Evolutionary conservation across 2,329 filamentous ascomycete genomes (phyloP), one percentile per base, ranked within the genome.

Genomic region (Apiospora kogelbergensis): DNA sequence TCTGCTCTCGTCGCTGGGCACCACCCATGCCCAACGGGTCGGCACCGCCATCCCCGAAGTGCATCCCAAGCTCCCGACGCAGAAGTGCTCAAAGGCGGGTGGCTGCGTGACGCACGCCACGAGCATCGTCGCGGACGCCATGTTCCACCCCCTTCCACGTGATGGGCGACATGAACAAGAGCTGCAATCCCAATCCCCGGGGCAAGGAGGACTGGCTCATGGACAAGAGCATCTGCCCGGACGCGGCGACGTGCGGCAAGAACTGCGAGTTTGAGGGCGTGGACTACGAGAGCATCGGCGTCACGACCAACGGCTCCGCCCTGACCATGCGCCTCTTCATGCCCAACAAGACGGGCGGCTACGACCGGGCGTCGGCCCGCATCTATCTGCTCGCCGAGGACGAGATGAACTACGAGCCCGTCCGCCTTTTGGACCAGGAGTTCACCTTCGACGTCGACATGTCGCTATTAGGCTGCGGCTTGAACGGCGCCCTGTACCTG

Each of bases 401-500:
- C 68, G 84, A 86, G 57, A 81, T 80, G 68, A 84, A 83, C 64
- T 90, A 90, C 76, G 78, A 89, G 78, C 82, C 85, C 73, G 85
- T 90, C 78, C 83, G 82, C 68, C 80, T 91, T 44, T 83, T 86
- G 67, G 86, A 86, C 75, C 81, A 87, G 73, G 89, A 92, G 76
- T 85, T 91, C 75, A 87, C 86, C 44, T 90, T 91, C 70, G 88
- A 90, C 63, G 88, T 91, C 4, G 89, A 91, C 75, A 84, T 90
- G 63, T 90, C 88, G 24, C 85, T 85, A 70, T 81, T 91, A 30
- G 85, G 86, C 24, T 92, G 90, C 73, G 90, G 90, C 67, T 80
- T 91, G 74, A 91, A 92, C 77, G 89, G 88, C 69, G 89, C 89
- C 15, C 77, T 91, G 33, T 91, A 91, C 81, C 84, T 91, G 46